Percentiles rank a stretch among this genome's conserved stretches.
These are phyloP conservation scores for Borovskyia barvae DNA, from an alignment of 208 protist species.

Conservation along the genomic window DNA sequence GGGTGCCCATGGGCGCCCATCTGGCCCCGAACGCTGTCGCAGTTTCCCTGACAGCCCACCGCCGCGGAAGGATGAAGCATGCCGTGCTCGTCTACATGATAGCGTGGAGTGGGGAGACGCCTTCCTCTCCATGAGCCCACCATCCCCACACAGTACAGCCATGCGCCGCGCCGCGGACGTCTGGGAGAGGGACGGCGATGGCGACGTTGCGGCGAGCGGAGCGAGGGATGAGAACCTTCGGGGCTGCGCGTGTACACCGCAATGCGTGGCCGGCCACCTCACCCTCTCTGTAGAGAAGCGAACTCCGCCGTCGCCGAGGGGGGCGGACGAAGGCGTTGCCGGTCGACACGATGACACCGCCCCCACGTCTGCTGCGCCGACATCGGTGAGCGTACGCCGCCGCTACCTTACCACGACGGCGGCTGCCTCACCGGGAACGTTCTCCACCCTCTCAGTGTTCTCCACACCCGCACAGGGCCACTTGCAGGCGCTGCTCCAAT, in stretches of 20 bases:
- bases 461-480: slow-evolving; percentile 18
- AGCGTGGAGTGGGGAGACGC: background rate
- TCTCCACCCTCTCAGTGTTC: slow-evolving; percentile 15
- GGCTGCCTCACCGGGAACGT: background rate
- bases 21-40: no score
- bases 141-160: slow-evolving; percentile 17
- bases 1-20: no score
- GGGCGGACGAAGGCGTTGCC: no score
- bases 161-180: slow-evolving; percentile 4
- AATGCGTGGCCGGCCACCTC: background rate
- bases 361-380: background rate
- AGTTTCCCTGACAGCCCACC: no score
- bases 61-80: no score
- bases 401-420: background rate
- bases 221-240: no score
- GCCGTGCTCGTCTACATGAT: background rate
- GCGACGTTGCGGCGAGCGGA: no score
- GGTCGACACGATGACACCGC: no score
- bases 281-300: slow-evolving; percentile 8
- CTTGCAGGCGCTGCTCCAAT: slow-evolving; percentile 20
- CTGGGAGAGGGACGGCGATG: no score
- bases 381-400: background rate
- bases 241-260: background rate
- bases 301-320: no score
- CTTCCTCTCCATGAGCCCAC: slow-evolving; percentile 22